Percentiles rank a stretch among this genome's conserved stretches.
phyloP scores from a whole-genome alignment of 1,139 yeast genomes.

The Geotrichum cucujoidarum region DNA sequence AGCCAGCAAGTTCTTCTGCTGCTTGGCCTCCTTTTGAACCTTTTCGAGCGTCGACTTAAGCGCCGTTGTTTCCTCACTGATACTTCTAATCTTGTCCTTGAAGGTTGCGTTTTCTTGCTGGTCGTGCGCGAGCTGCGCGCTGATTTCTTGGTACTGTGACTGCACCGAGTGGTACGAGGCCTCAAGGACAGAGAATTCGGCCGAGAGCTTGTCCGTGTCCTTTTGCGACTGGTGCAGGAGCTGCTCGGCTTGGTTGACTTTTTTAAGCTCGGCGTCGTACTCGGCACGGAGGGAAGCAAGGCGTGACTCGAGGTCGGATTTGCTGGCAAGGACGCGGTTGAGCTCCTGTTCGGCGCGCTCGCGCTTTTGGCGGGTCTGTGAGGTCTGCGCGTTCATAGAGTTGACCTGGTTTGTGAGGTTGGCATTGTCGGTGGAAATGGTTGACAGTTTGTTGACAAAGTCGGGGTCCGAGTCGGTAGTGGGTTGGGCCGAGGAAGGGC shows the following conservation, averaged over 20 bases:
- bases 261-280: constrained; percentile 68
- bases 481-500: constrained; percentile 14
- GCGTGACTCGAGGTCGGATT: constrained; percentile 67
- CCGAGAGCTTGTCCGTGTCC: constrained; percentile 68
- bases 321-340: constrained; percentile 55
- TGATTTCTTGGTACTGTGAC: constrained; percentile 58
- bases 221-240: constrained; percentile 53
- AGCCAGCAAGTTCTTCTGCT: constrained; percentile 57
- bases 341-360: constrained; percentile 73
- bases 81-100: constrained; percentile 60
- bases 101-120: constrained; percentile 61
- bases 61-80: constrained; percentile 63
- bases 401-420: constrained; percentile 80
- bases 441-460: constrained; percentile 63
- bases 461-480: constrained; percentile 41
- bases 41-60: constrained; percentile 53
- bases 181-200: constrained; percentile 74
- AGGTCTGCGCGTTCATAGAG: constrained; percentile 71
- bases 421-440: constrained; percentile 81
- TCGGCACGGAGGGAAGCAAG: constrained; percentile 60
- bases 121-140: constrained; percentile 55
- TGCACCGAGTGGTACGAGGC: constrained; percentile 75
- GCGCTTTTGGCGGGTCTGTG: constrained; percentile 64
- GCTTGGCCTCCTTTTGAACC: constrained; percentile 50
- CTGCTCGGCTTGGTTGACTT: constrained; percentile 61